Percentiles rank a stretch among this genome's conserved stretches.
phyloP scores from a whole-genome alignment of 1,284 basidiomycete species.

The Uromyces viciae-fabae region DNA sequence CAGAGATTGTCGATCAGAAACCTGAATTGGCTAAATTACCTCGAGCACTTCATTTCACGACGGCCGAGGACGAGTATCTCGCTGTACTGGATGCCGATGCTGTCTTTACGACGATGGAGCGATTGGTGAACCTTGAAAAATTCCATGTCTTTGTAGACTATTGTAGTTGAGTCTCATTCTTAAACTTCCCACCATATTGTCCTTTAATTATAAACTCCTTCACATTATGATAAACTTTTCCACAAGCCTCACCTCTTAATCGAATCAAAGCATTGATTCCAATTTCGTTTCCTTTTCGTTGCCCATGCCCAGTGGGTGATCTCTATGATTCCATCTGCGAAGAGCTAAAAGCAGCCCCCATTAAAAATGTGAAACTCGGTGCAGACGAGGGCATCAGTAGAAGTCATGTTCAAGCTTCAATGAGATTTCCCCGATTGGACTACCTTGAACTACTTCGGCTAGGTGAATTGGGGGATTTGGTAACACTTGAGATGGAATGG shows the following conservation, averaged over 20 bases:
- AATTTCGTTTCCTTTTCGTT: neutral
- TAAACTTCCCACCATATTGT: neutral
- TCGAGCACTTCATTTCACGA: conserved; percentile 21
- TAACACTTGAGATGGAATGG: conserved; percentile 23
- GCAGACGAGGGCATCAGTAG: conserved; percentile 40
- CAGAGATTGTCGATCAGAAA: conserved; percentile 5
- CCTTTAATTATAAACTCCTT: too few species aligned
- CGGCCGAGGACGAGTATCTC: conserved; percentile 29
- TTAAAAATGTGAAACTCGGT: conserved; percentile 16
- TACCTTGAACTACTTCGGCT: conserved; percentile 28
- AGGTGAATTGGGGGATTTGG: conserved; percentile 21
- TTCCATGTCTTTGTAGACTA: conserved; percentile 37
- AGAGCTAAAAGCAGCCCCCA: conserved; percentile 2
- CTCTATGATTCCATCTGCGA: conserved; percentile 41
- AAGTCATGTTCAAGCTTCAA: conserved; percentile 40
- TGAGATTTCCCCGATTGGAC: conserved; percentile 23
- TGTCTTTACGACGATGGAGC: conserved; percentile 31
- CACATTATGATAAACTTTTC: too few species aligned
- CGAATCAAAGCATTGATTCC: too few species aligned
- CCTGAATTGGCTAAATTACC: conserved; percentile 26
- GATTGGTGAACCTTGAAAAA: conserved; percentile 19
- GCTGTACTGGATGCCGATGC: conserved; percentile 31
- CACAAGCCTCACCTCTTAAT: too few species aligned
- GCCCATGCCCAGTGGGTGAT: conserved; percentile 23
- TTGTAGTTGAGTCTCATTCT: conserved; percentile 23